Percentiles rank a stretch among this genome's conserved stretches.
Evolutionary conservation across 495 filamentous ascomycete species (phyloP).

Genomic region (Penicillium argentinense): DNA sequence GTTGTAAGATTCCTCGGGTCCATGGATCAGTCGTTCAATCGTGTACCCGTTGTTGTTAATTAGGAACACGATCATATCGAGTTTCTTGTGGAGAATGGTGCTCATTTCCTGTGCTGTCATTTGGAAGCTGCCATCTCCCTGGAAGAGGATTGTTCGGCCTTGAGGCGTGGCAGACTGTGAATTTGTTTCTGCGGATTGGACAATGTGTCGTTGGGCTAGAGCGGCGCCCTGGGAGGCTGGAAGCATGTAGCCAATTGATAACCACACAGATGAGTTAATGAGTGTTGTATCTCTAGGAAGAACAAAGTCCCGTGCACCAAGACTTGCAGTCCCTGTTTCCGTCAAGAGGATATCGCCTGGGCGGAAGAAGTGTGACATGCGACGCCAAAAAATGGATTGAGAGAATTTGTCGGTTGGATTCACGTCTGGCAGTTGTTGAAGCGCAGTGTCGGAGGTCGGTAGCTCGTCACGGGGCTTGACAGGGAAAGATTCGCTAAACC

Average conservation of each 20-base stretch:
- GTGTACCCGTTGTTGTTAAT: constrained; percentile 74
- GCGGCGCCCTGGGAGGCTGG: constrained; percentile 41
- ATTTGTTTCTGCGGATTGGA: not conserved
- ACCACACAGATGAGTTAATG: constrained; percentile 34
- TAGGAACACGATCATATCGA: constrained; percentile 71
- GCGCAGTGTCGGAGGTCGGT: too few species aligned
- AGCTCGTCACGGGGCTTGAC: too few species aligned
- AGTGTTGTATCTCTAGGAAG: constrained; percentile 25
- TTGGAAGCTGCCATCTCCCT: constrained; percentile 80
- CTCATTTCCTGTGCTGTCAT: constrained; percentile 73
- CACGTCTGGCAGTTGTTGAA: not conserved
- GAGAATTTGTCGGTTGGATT: constrained; percentile 3
- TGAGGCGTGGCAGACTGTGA: not conserved
- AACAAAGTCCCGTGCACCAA: constrained; percentile 22
- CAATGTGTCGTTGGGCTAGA: constrained; percentile 36
- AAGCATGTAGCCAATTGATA: constrained; percentile 46
- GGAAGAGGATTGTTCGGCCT: constrained; percentile 60
- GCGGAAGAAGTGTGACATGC: constrained; percentile 17
- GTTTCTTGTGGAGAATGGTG: constrained; percentile 66
- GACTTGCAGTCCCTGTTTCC: constrained; percentile 35
- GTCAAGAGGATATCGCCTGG: constrained; percentile 32
- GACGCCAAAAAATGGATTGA: constrained; percentile 24
- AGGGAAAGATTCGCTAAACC: too few species aligned
- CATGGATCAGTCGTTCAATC: constrained; percentile 71
- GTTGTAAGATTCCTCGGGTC: constrained; percentile 67